phyloP scores from a whole-genome alignment of 148 eudicot genomes.

The Chenopodium formosanum region DNA sequence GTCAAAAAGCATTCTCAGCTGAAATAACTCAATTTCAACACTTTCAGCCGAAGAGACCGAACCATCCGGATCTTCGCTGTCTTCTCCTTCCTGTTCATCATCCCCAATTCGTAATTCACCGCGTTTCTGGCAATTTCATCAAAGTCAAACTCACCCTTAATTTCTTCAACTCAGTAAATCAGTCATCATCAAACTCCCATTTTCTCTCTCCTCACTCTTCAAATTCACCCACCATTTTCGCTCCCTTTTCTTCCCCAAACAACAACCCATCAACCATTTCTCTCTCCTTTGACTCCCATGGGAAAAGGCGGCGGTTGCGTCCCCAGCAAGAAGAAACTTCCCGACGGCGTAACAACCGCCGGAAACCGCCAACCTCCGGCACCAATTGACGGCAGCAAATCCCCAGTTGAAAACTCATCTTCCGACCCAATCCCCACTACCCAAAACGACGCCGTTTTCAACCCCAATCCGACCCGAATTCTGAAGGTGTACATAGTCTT shows the following conservation, averaged over 20 bases:
- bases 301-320: conserved; percentile 95
- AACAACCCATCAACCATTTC: too few species aligned
- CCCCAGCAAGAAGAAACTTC: conserved; percentile 58
- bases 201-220: not conserved
- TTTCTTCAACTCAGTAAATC: too few species aligned
- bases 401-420: conserved; percentile 11
- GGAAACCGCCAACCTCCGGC: conserved; percentile 11
- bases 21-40: not conserved
- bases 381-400: not conserved
- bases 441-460: conserved; percentile 6
- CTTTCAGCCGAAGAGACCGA: not conserved
- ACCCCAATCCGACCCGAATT: conserved; percentile 24
- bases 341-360: conserved; percentile 10
- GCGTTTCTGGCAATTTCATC: not conserved
- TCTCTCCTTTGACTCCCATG: conserved; percentile 36
- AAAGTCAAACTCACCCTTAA: not conserved
- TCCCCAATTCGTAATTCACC: not conserved
- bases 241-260: too few species aligned
- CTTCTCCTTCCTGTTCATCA: not conserved
- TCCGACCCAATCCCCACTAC: conserved; percentile 2
- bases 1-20: too few species aligned
- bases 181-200: not conserved
- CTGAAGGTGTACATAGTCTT: conserved; percentile 59
- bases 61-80: not conserved
- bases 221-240: not conserved